phyloP scores from a whole-genome alignment of 192 early-diverging fungal genomes.

The Coemansia sp. region DNA sequence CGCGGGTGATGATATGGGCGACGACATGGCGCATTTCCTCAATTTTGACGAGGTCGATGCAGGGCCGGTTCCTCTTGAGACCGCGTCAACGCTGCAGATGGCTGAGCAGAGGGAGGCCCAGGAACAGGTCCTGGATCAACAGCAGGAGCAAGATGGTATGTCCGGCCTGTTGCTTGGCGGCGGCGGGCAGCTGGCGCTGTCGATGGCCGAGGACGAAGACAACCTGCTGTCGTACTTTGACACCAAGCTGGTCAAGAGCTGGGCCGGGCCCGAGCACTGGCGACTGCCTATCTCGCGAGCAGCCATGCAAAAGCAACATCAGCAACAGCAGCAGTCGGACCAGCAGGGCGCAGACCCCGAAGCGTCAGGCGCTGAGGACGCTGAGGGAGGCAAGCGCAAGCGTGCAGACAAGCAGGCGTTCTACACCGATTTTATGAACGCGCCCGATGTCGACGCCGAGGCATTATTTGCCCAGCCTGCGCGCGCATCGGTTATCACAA shows the following conservation, averaged over 20 bases:
- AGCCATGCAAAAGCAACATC: conserved; percentile 43
- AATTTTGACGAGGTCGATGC: conserved; percentile 48
- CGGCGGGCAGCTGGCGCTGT: conserved; percentile 34
- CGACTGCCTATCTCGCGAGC: conserved; percentile 60
- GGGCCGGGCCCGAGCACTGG: conserved; percentile 97
- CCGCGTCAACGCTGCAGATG: conserved; percentile 38
- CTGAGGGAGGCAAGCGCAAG: conserved; percentile 49
- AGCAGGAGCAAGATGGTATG: conserved; percentile 8
- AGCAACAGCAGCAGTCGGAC: conserved; percentile 13
- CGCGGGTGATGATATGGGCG: conserved; percentile 41
- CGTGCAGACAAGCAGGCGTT: conserved; percentile 53
- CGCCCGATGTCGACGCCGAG: conserved; percentile 60
- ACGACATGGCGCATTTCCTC: conserved; percentile 43
- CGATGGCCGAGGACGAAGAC: conserved; percentile 56
- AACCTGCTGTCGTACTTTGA: conserved; percentile 90
- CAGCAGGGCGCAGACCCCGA: conserved; percentile 23
- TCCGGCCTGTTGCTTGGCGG: conserved; percentile 14
- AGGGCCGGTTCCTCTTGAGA: conserved; percentile 43
- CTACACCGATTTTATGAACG: conserved; percentile 65
- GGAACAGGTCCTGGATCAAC: conserved; percentile 11
- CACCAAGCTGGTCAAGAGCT: conserved; percentile 70
- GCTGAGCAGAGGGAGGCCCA: conserved; percentile 30
- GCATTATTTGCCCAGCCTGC: conserved; percentile 69
- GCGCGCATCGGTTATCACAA: conserved; percentile 48
- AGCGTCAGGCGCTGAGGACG: conserved; percentile 20